phyloP scores from a whole-genome alignment of 139 green algal species.

The Astrephomene gubernaculifera region DNA sequence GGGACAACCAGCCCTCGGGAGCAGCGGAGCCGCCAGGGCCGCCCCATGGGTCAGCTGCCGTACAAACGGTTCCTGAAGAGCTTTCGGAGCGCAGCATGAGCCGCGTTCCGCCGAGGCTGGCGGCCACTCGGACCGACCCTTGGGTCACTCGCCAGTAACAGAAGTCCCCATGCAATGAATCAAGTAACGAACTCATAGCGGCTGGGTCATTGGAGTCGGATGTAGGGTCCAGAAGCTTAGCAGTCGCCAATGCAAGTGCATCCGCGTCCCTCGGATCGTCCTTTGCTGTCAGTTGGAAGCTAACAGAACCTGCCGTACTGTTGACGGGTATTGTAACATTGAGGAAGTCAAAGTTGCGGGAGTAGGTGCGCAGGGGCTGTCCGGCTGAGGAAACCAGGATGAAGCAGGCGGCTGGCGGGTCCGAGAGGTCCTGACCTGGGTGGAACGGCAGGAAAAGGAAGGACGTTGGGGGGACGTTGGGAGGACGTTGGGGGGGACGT shows the following conservation, averaged over 20 bases:
- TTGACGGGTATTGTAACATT: background rate
- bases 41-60: background rate
- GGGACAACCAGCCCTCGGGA: conserved; percentile 27
- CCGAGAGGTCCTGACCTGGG: background rate
- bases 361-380: background rate
- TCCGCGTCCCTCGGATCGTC: background rate
- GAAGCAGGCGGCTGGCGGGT: conserved; percentile 31
- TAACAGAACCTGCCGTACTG: too few species aligned
- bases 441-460: too few species aligned
- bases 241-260: background rate
- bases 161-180: background rate
- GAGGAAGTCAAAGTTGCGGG: background rate
- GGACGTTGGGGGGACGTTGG: too few species aligned
- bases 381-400: background rate
- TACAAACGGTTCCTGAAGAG: background rate
- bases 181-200: background rate
- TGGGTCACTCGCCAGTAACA: background rate
- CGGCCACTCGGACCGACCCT: background rate
- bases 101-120: background rate
- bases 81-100: background rate
- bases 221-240: background rate
- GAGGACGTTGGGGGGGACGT: background rate
- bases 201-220: background rate
- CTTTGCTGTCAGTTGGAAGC: background rate
- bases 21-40: background rate